Conservation (phyloP, 441 rosid species). For the Gossypium lobatum region DNA sequence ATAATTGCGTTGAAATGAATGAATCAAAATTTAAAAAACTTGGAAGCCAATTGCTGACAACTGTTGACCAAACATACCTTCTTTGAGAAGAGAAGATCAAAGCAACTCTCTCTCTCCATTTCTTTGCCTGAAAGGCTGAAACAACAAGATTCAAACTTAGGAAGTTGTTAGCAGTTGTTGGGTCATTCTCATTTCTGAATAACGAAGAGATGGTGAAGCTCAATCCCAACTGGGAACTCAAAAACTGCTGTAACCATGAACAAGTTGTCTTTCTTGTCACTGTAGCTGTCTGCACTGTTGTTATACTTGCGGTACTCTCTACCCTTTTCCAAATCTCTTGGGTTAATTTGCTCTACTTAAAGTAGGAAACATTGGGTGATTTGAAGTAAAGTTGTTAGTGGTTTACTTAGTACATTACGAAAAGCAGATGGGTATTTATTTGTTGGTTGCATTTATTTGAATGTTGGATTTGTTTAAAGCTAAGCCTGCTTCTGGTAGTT, state of each 20-base stretch:
- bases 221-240: constrained; percentile 30
- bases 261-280: constrained; percentile 36
- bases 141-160: not conserved
- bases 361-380: not conserved
- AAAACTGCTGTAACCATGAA: constrained; percentile 36
- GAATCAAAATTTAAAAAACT: not conserved
- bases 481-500: not conserved
- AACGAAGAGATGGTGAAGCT: not conserved
- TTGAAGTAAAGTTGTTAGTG: not conserved
- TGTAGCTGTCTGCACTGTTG: constrained; percentile 35
- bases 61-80: not conserved
- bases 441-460: not conserved
- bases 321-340: not conserved
- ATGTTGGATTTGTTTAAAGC: constrained; percentile 5
- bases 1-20: not conserved
- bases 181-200: not conserved
- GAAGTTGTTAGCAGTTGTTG: not conserved
- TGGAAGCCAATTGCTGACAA: not conserved
- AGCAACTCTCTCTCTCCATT: not conserved
- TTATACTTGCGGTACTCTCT: constrained; percentile 33
- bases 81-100: not conserved
- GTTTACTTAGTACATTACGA: not conserved
- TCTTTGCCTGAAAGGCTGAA: not conserved
- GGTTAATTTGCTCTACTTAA: not conserved
- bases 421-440: not conserved